These are phyloP conservation scores for Mycena rosella DNA, from an alignment of 768 basidiomycete genomes.

Conservation along the genomic window DNA sequence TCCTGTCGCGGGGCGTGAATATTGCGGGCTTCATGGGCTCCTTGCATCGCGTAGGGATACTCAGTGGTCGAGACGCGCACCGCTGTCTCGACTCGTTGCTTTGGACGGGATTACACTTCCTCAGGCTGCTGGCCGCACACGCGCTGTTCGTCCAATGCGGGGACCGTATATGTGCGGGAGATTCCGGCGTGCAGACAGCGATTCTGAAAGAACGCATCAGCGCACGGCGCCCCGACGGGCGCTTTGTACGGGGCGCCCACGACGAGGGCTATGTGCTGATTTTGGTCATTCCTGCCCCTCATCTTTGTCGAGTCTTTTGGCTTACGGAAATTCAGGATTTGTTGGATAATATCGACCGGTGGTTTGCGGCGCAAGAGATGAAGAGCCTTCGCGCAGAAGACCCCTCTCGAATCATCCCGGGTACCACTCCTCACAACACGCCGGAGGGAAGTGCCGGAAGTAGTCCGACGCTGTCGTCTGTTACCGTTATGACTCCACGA, in stretches of 20 bases:
- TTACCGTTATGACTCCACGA: background rate
- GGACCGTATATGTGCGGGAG: background rate
- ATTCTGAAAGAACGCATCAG: background rate
- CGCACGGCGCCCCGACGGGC: background rate
- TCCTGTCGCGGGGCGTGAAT: slow-evolving; percentile 2
- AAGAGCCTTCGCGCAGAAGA: background rate
- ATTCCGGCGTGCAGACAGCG: background rate
- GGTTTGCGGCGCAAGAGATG: background rate
- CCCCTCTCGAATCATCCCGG: background rate
- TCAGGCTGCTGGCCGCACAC: background rate
- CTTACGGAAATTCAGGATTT: background rate
- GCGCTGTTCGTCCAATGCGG: background rate
- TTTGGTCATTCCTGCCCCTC: background rate
- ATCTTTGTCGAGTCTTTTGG: background rate
- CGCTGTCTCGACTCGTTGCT: background rate
- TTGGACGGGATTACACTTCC: background rate
- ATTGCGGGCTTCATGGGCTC: slow-evolving; percentile 12
- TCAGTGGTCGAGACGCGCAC: background rate
- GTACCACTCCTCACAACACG: background rate
- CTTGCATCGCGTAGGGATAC: background rate
- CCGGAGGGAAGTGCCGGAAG: background rate
- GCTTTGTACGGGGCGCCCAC: slow-evolving; percentile 1
- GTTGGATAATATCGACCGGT: slow-evolving; percentile 2
- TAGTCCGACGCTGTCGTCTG: background rate
- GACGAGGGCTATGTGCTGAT: background rate